These are phyloP conservation scores for Volvox reticuliferus DNA, from an alignment of 139 green algal genomes.

Conservation along the genomic window DNA sequence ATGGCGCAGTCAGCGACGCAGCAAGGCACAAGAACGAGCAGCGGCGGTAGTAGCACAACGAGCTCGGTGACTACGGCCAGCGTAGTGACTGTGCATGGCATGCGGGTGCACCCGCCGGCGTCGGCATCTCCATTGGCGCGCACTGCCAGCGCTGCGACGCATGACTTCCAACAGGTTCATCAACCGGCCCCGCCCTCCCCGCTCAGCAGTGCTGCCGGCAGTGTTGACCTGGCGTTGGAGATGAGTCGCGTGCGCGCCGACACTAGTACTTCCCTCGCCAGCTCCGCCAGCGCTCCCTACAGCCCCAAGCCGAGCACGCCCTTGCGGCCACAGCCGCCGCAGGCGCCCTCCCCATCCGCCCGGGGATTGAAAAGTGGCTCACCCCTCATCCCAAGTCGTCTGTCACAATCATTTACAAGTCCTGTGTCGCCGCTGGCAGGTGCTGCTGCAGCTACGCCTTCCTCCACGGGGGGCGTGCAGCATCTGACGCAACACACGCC, in stretches of 20 bases:
- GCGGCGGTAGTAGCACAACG: not conserved
- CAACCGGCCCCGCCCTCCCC: not conserved
- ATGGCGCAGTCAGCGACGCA: not conserved
- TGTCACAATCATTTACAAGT: constrained; percentile 42
- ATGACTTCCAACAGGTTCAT: not conserved
- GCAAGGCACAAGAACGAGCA: not conserved
- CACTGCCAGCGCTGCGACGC: not conserved
- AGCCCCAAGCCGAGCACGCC: not conserved
- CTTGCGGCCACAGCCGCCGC: constrained; percentile 31
- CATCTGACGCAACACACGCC: not conserved
- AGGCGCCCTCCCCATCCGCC: constrained; percentile 13
- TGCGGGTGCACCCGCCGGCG: not conserved
- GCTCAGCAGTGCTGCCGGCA: not conserved
- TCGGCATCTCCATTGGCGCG: not conserved
- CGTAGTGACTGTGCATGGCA: not conserved
- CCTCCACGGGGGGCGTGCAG: not conserved
- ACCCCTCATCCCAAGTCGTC: constrained; percentile 37
- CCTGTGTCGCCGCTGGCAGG: constrained; percentile 20
- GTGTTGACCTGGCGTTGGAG: not conserved
- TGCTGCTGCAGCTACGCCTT: not conserved
- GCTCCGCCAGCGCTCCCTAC: constrained; percentile 7
- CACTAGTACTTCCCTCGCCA: not conserved
- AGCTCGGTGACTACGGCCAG: not conserved
- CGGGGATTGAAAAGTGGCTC: constrained; percentile 28
- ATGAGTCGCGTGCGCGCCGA: constrained; percentile 20